Percentiles rank a stretch among this genome's conserved stretches.
Conservation (phyloP, 1,284 basidiomycete genomes). For the Ustilago trichophora region DNA sequence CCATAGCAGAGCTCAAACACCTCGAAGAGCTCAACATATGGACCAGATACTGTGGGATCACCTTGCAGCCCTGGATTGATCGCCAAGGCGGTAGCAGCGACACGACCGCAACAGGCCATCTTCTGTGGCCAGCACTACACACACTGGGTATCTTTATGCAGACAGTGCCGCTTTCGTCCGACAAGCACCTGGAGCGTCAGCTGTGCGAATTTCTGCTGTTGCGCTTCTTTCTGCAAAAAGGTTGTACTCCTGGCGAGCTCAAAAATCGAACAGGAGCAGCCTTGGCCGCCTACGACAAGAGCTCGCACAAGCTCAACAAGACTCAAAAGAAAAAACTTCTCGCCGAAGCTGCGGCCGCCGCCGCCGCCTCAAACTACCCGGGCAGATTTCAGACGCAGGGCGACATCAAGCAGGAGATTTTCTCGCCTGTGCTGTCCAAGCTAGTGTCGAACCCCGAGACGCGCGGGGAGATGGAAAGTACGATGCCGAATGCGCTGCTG, state of each 20-base stretch:
- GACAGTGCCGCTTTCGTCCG: background rate
- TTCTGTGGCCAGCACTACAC: background rate
- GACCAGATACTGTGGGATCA: background rate
- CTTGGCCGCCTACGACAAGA: background rate
- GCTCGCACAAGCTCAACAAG: background rate
- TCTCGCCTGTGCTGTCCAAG: background rate
- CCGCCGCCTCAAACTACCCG: background rate
- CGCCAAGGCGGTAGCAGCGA: background rate
- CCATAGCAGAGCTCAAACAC: background rate
- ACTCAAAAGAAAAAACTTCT: background rate
- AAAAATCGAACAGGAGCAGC: background rate
- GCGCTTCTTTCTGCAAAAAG: conserved; percentile 1
- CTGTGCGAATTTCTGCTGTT: background rate
- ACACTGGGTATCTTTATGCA: background rate
- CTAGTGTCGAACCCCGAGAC: background rate
- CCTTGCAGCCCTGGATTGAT: background rate
- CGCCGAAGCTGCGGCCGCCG: background rate
- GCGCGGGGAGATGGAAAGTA: background rate
- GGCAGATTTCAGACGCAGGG: background rate
- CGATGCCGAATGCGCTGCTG: background rate
- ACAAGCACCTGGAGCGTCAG: background rate
- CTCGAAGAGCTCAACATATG: conserved; percentile 7
- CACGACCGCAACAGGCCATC: background rate
- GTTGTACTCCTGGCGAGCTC: background rate
- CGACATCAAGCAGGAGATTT: background rate